Percentiles rank a stretch among this genome's conserved stretches.
Conservation (phyloP, 2,329 filamentous ascomycete genomes). For the Pseudocercospora fuligena region DNA sequence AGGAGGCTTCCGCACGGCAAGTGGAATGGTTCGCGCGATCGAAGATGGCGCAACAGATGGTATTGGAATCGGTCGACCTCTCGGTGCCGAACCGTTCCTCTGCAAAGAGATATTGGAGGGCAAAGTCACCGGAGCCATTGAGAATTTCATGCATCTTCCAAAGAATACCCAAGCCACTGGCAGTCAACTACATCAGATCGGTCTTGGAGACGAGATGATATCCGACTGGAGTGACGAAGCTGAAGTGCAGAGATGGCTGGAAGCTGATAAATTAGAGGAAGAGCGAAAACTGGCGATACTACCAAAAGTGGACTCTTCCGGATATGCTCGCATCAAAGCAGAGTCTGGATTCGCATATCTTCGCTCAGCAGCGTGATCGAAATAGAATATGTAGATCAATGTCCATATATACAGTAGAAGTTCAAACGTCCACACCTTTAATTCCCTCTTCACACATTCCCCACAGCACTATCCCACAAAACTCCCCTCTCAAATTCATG, state of each 20-base stretch:
- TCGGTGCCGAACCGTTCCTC: slow-evolving; percentile 38
- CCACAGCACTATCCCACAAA: neutral
- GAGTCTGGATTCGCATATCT: slow-evolving; percentile 38
- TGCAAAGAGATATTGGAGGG: slow-evolving; percentile 39
- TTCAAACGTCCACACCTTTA: no score
- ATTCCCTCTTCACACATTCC: neutral
- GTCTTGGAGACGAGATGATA: slow-evolving; percentile 31
- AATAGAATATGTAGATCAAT: no score
- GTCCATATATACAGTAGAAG: no score
- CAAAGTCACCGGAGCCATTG: slow-evolving; percentile 35
- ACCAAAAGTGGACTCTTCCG: slow-evolving; percentile 37
- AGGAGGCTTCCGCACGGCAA: slow-evolving; percentile 39
- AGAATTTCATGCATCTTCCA: slow-evolving; percentile 38
- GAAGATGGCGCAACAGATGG: slow-evolving; percentile 34
- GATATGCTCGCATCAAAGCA: slow-evolving; percentile 35
- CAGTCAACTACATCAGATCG: slow-evolving; percentile 39
- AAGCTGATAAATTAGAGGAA: slow-evolving; percentile 37
- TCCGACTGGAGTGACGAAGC: slow-evolving; percentile 40
- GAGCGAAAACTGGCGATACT: slow-evolving; percentile 35
- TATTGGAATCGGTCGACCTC: slow-evolving; percentile 37
- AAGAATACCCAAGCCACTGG: slow-evolving; percentile 40
- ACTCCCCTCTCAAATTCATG: slow-evolving; percentile 1
- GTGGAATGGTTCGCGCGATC: slow-evolving; percentile 37
- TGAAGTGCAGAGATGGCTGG: slow-evolving; percentile 39
- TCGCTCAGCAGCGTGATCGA: slow-evolving; percentile 9